Base-by-base conservation (phyloP, 1,139 yeast genomes). In the Yamadazyma dendronema region DNA sequence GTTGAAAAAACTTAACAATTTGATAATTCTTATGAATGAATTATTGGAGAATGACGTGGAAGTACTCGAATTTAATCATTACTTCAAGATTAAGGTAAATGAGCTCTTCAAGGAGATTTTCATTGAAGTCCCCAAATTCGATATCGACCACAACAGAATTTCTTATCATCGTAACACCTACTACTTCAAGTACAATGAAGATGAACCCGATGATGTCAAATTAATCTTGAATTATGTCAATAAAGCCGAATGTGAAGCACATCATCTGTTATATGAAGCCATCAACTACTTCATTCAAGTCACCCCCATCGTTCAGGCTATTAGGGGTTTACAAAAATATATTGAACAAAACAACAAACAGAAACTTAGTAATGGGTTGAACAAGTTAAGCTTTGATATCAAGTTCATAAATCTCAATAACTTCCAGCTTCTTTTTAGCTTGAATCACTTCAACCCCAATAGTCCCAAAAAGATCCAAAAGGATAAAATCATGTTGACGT, bases 21-120 rank as follows among this genome's bases (percentile, higher is more conserved):
- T 69, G 32, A 61, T 69, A 24, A 59, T 55, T 32, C 49, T 68
- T 14, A 48, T 67, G 31, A 65, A 63, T 35, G 71, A 66, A 40
- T 54, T 70, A 27, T 50, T 53, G 28, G 53, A 53, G 27, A 57
- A 56, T 29, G 51, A 59, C 10, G 54, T 64, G 16, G 47, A 57
- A 21, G 59, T 68, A 2, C 49, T 58, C 8, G 61, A 60, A 36
- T 49, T 67, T 8, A 50, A 59, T 36, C 57, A 61, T 30, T 55
- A 56, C 26, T 57, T 70, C 8, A 53, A 53, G 2, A 57, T 70
- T 19, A 50, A 52, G 28, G 49, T 67, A 11, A 63, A 66, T 33
- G 62, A 61, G 3, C 40, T 47, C 9, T 48, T 60, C 28, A 52
- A 59, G 17, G 43, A 50, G 30, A 36, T 62, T 29, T 47, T 50